Evolutionary conservation across 192 early-diverging fungal species (phyloP), one percentile per base, ranked within the genome.

Genomic region (Ambispora gerdemannii): DNA sequence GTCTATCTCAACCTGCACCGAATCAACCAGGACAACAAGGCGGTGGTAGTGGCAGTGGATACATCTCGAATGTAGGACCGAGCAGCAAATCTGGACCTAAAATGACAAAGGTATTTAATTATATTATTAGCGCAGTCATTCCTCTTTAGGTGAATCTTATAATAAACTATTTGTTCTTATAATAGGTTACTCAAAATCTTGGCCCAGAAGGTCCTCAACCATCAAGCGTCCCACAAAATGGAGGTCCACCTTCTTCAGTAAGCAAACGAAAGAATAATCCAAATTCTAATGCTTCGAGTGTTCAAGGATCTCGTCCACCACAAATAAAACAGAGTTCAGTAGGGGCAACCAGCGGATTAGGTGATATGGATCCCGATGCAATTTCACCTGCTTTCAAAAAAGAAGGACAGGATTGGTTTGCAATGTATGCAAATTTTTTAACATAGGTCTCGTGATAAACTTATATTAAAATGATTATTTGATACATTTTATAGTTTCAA

Each of bases 371-470:
- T 76, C 89, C 88, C 3, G 92, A 93, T 34, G 86, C 79, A 24
- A 87, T 91, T 19, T 91, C 90, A 2, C 74, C 87, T 6, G 86
- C 84, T 62, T 36, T 89, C 73, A 93, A 91, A 77, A 88, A 84
- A 47, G 92, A 94, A 76, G 91, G 92, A 49, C 60, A 76, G 0
- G 95, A 96, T 81, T 96, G 93, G 93, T 88, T 91, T 79, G 93
- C 90, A 27, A 84, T 97, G 84, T 86, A 81, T 68, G 81, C 75
- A n/a, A n/a, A 27, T 55, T 43, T 51, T 52, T 67, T 28, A 56
- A 15, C 7, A 43, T 10, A 10, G 15, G 6, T 10, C 6, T 43
- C 15, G 38, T 43, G 2, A 81, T 75, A 56, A 82, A 83, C 31
- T 74, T 47, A 28, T 50, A 64, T 47, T 38, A 50, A 53, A 63